phyloP scores from a whole-genome alignment of 768 basidiomycete species.

The Suillus lakei region DNA sequence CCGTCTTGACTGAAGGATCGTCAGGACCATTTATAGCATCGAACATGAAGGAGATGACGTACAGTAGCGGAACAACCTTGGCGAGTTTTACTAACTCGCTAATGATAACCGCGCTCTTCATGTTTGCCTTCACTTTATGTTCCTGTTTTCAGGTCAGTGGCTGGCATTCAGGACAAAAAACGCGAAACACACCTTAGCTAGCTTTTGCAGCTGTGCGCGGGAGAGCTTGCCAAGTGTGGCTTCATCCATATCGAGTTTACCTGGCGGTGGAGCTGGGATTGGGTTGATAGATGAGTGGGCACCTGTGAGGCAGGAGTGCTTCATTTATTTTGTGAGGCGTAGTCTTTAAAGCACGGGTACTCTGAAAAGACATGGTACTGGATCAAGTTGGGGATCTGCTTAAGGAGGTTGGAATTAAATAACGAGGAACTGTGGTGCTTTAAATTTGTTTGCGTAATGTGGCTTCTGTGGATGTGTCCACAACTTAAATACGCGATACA shows the following conservation, averaged over 20 bases:
- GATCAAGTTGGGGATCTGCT: background rate
- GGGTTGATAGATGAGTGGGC: background rate
- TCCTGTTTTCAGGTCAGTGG: slow-evolving; percentile 15
- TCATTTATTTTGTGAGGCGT: background rate
- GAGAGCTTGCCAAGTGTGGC: slow-evolving; percentile 26
- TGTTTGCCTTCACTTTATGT: slow-evolving; percentile 25
- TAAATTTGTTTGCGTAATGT: background rate
- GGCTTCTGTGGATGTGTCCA: background rate
- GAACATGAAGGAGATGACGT: slow-evolving; percentile 7
- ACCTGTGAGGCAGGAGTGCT: background rate
- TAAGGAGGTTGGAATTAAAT: background rate
- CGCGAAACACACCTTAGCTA: background rate
- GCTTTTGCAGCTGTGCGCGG: slow-evolving; percentile 19
- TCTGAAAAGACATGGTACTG: background rate
- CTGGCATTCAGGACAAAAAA: background rate
- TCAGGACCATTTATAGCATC: slow-evolving; percentile 12
- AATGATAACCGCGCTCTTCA: slow-evolving; percentile 23
- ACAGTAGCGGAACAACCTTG: background rate
- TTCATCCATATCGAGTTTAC: slow-evolving; percentile 13
- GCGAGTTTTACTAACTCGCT: slow-evolving; percentile 18
- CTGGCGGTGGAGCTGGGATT: background rate
- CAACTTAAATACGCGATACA: background rate
- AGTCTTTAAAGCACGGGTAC: background rate
- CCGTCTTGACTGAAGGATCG: slow-evolving; percentile 22
- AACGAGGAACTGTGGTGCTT: background rate